A percentile compares a stretch with the other conserved stretches of the same genome.
phyloP scores from a whole-genome alignment of 2,329 filamentous ascomycete species.

The Macrophomina phaseolina region DNA sequence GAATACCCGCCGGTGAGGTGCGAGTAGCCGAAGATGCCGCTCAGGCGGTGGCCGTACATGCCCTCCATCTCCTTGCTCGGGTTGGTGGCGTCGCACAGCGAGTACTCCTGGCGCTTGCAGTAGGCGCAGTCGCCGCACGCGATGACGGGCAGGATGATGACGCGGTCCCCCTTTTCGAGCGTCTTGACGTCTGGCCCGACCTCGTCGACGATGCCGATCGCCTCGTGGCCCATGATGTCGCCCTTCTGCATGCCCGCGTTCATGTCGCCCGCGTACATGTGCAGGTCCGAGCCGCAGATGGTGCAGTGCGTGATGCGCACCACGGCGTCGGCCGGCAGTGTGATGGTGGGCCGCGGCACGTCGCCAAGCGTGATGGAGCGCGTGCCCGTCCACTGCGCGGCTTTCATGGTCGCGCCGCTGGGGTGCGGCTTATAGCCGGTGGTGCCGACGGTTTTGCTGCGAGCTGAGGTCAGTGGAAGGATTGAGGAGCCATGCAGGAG shows the following conservation, averaged over 20 bases:
- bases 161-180: slow-evolving; percentile 25
- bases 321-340: slow-evolving; percentile 41
- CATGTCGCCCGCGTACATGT: slow-evolving; percentile 40
- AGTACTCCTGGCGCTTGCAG: neutral
- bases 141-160: slow-evolving; percentile 26
- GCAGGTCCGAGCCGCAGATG: slow-evolving; percentile 47
- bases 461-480: no score
- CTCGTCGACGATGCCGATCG: slow-evolving; percentile 27
- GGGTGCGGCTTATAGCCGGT: neutral
- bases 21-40: neutral
- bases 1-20: neutral
- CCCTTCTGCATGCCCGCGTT: slow-evolving; percentile 32
- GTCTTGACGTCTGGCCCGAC: slow-evolving; percentile 23
- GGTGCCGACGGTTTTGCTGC: neutral
- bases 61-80: neutral
- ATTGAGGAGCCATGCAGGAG: no score
- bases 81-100: neutral
- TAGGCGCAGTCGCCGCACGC: neutral
- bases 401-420: neutral
- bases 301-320: slow-evolving; percentile 43
- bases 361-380: no score
- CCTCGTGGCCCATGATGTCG: slow-evolving; percentile 29
- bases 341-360: slow-evolving; percentile 15
- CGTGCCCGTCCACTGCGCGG: neutral
- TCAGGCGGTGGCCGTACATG: neutral